These are phyloP conservation scores for Dacryopinax primogenitus DNA, from an alignment of 768 basidiomycete genomes.

Conservation along the genomic window DNA sequence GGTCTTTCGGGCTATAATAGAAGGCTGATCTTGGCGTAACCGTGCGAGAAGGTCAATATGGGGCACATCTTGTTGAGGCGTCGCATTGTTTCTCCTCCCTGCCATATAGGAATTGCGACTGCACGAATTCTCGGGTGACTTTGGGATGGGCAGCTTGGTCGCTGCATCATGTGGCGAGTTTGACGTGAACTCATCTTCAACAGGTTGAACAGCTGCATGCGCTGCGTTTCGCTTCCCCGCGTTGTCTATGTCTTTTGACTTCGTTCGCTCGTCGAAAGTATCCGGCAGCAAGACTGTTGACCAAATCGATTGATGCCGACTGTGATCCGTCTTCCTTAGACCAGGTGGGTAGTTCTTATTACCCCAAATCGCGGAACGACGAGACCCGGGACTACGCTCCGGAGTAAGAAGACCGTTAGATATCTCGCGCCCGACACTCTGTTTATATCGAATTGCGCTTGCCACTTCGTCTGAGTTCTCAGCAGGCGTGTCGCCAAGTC, in stretches of 20 bases:
- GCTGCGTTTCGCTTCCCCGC: too few species aligned
- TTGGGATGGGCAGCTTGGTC: neutral
- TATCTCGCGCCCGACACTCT: neutral
- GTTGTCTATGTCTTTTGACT: neutral
- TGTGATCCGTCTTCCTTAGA: neutral
- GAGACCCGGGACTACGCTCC: neutral
- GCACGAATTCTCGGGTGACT: neutral
- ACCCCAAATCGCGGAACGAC: neutral
- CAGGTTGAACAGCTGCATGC: too few species aligned
- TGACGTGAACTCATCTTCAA: too few species aligned
- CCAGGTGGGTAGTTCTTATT: neutral
- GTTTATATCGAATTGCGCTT: neutral
- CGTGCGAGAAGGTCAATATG: slow-evolving; percentile 4
- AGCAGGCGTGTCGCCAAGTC: neutral
- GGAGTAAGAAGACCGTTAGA: neutral
- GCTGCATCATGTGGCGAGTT: neutral
- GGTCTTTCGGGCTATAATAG: neutral
- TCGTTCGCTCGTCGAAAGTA: slow-evolving; percentile 2
- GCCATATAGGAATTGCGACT: too few species aligned
- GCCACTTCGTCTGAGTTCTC: neutral
- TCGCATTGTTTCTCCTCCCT: too few species aligned
- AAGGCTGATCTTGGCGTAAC: neutral
- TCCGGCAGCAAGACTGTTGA: neutral
- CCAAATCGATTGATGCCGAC: neutral
- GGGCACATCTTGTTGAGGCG: neutral